phyloP scores from a whole-genome alignment of 2,329 filamentous ascomycete genomes.

The Salinomyces thailandicus region DNA sequence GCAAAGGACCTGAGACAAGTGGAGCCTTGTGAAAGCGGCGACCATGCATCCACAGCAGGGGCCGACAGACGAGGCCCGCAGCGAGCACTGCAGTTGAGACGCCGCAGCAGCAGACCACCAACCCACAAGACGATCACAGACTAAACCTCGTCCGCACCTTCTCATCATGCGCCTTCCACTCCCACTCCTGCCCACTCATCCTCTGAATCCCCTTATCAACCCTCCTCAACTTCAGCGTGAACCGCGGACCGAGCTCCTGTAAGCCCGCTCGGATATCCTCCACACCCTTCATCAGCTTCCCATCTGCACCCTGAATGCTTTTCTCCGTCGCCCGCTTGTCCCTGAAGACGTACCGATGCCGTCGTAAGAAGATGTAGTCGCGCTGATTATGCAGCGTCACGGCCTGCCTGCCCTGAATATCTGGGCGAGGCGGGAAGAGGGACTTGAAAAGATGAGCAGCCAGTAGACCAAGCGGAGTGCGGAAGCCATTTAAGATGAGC shows the following conservation, averaged over 20 bases:
- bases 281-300: slow-evolving; percentile 71
- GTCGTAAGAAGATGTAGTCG: slow-evolving; percentile 87
- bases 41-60: too few relatives aligned
- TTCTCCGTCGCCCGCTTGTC: slow-evolving; percentile 83
- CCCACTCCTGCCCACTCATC: slow-evolving; percentile 74
- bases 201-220: slow-evolving; percentile 81
- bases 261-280: slow-evolving; percentile 77
- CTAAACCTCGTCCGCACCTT: slow-evolving; percentile 91
- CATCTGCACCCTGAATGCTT: slow-evolving; percentile 68
- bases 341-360: slow-evolving; percentile 86
- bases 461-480: slow-evolving; percentile 79
- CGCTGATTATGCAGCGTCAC: slow-evolving; percentile 90
- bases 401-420: slow-evolving; percentile 77
- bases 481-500: slow-evolving; percentile 86
- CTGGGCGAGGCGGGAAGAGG: slow-evolving; percentile 69
- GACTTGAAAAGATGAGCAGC: slow-evolving; percentile 76
- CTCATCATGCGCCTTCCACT: slow-evolving; percentile 94
- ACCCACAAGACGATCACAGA: slow-evolving; percentile 52
- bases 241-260: slow-evolving; percentile 76
- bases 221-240: slow-evolving; percentile 79
- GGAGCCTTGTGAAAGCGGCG: too few relatives aligned
- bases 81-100: too few relatives aligned
- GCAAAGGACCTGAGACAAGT: too few relatives aligned
- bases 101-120: too few relatives aligned
- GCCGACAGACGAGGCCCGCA: too few relatives aligned